These are phyloP conservation scores for Shiraia sp. DNA, from an alignment of 2,329 filamentous ascomycete species.

Conservation along the genomic window DNA sequence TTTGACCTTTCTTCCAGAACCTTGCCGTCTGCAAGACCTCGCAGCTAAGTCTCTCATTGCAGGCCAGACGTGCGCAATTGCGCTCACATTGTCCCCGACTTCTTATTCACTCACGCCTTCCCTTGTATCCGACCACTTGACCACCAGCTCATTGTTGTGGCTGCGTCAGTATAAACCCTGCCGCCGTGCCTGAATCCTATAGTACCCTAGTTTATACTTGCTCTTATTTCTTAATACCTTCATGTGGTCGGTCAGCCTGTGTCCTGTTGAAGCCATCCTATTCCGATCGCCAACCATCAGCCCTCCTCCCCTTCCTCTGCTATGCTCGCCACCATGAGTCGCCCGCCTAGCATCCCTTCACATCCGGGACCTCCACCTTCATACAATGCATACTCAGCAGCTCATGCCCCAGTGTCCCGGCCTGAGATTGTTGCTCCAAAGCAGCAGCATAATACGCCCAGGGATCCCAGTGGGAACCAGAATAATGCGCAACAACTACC, in stretches of 20 bases:
- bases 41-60: conserved; percentile 37
- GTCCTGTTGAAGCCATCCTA: conserved; percentile 37
- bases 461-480: conserved; percentile 29
- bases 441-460: conserved; percentile 29
- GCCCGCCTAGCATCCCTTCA: conserved; percentile 81
- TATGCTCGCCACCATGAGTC: conserved; percentile 71
- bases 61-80: conserved; percentile 40
- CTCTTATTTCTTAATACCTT: conserved; percentile 34
- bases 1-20: conserved; percentile 39
- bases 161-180: conserved; percentile 34
- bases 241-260: conserved; percentile 38
- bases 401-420: conserved; percentile 30
- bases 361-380: conserved; percentile 57
- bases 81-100: conserved; percentile 34
- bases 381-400: conserved; percentile 33
- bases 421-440: conserved; percentile 27
- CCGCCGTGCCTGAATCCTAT: conserved; percentile 31
- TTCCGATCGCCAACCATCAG: conserved; percentile 31
- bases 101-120: conserved; percentile 29
- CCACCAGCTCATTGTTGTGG: conserved; percentile 35
- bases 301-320: conserved; percentile 25
- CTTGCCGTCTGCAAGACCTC: conserved; percentile 40
- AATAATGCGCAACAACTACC: conserved; percentile 41
- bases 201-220: conserved; percentile 31
- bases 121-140: conserved; percentile 37